These are phyloP conservation scores for Talaromyces funiculosus DNA, from an alignment of 2,329 filamentous ascomycete genomes.

Conservation along the genomic window DNA sequence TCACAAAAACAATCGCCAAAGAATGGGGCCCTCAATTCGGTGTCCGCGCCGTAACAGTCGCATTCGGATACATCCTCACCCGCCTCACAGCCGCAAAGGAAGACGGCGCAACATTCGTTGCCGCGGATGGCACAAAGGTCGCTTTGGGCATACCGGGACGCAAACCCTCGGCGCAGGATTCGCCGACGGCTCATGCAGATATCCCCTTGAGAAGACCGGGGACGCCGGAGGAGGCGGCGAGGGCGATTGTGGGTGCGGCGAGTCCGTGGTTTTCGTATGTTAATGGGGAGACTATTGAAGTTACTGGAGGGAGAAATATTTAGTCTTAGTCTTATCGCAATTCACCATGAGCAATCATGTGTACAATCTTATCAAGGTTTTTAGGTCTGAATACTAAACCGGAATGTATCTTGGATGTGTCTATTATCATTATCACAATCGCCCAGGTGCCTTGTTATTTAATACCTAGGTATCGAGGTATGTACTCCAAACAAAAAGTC, in stretches of 20 bases:
- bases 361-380: background rate
- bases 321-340: slow-evolving; percentile 35
- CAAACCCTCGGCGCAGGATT: slow-evolving; percentile 22
- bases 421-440: background rate
- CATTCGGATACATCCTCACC: slow-evolving; percentile 77
- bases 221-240: slow-evolving; percentile 73
- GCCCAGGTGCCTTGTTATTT: no score
- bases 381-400: background rate
- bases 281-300: slow-evolving; percentile 78
- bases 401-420: no score
- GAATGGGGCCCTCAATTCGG: slow-evolving; percentile 84
- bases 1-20: slow-evolving; percentile 86
- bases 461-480: no score
- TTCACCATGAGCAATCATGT: no score
- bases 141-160: slow-evolving; percentile 63
- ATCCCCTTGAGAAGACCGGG: slow-evolving; percentile 75
- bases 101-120: slow-evolving; percentile 70
- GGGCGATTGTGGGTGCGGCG: slow-evolving; percentile 68
- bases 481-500: no score
- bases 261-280: slow-evolving; percentile 83
- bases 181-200: slow-evolving; percentile 51
- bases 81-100: slow-evolving; percentile 80
- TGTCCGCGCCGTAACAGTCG: slow-evolving; percentile 75
- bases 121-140: slow-evolving; percentile 69
- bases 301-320: slow-evolving; percentile 68